Evolutionary conservation across 2,329 filamentous ascomycete genomes (phyloP), one percentile per base, ranked within the genome.

Genomic region (Aspergillus udagawae): DNA sequence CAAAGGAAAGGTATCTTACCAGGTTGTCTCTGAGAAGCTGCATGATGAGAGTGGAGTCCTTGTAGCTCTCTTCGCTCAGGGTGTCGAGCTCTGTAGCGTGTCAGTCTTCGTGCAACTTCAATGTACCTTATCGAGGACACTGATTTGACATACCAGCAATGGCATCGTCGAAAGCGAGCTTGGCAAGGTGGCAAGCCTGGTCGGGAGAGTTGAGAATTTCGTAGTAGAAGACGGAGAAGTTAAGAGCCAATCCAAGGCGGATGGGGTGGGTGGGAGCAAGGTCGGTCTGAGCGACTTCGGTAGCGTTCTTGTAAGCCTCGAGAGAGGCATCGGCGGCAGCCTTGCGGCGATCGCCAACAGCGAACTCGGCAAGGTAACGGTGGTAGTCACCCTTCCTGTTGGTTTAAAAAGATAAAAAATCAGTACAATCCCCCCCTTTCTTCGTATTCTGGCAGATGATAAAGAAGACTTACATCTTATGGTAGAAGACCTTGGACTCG

Each of bases 141-240:
- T 5, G 27, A 5, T 4, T 47, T 52, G 45, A 81, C 81, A 64
- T 76, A 86, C 84, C 85, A 71, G 92, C 92, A 85, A 97, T 97
- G 67, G 93, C 93, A 80, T 97, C 93, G 73, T 96, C 91, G 74
- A 96, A 96, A 58, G 91, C 91, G 78, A 93, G 90, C 86, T 96
- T 96, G 79, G 91, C 93, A 68, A 97, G 87, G 79, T 96, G 92
- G 88, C 93, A 97, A 75, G 92, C 93, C 82, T 95, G 93, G 78
- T 97, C 94, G 64, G 93, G 93, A 47, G 93, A 92, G 85, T 97
- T 99, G 73, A 97, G 85, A 77, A 97, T 99, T 87, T 99, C 91
- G 79, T 99, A 99, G 88, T 97, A 97, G 86, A 97, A 97, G 73
- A 97, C 92, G 65, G 92, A 96, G 85, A 95, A 95, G 88, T 96